Base-by-base conservation (phyloP, 148 eudicot genomes). In the Cornus suecica region DNA sequence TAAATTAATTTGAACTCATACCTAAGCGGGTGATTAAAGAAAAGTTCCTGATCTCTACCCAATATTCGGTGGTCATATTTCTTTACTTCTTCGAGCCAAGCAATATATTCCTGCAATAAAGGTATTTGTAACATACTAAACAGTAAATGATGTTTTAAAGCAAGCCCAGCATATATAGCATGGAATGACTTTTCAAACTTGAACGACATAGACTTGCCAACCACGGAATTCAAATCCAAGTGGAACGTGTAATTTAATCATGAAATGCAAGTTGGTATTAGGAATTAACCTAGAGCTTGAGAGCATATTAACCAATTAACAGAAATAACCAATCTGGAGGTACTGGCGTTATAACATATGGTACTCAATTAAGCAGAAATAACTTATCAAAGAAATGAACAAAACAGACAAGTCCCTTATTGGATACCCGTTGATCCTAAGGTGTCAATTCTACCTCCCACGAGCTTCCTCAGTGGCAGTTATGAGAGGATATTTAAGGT, bases 11-110 rank as follows among this genome's bases (percentile, higher is more conserved):
- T 18, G 37, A 9, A 72, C 22, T 54, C 77, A 52, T 84, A 95
- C 99, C 99, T 96, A 25, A 96, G 91, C 45, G 97, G 98, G 80
- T 96, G 97, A 73, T 87, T 90, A 81, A 93, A 96, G 91, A 96
- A 93, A 74, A 96, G 94, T 81, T 93, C 99, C 82, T 96, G 99
- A 81, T 91, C 84, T 73, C 84, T 89, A 54, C 93, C 92, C 78
- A 96, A 74, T 76, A 87, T 81, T 80, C 99, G 90, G 84, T 96
- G 99, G 63, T 96, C 99, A 69, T 96, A 93, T 72, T 96, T 96
- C 82, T 96, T 96, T 10, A 97, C 98, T 87, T 96, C 99, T 87
- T 93, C 99, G 76, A 93, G 80, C 81, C 84, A 83, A 60, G 77
- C 84, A 27, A 85, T 80, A 77, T 93, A 91, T 83, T 96, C 97